These are phyloP conservation scores for Ceratocystis destructans DNA, from an alignment of 2,329 filamentous ascomycete species.

Conservation along the genomic window DNA sequence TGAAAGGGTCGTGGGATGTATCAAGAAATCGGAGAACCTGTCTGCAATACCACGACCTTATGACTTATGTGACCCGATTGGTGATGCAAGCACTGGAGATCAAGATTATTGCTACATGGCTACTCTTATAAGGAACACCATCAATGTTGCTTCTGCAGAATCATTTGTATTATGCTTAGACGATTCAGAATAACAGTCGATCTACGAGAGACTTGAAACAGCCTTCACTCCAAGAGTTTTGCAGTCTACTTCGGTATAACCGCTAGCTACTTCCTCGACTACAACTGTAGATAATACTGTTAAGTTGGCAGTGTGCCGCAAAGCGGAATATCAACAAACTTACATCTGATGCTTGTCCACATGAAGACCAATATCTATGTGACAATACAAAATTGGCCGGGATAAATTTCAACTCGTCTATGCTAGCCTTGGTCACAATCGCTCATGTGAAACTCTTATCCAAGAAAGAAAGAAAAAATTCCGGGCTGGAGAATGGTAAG, in stretches of 20 bases:
- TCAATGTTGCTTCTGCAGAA: background rate
- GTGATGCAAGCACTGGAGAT: constrained; percentile 25
- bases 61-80: constrained; percentile 24
- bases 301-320: background rate
- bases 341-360: background rate
- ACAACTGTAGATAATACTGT: background rate
- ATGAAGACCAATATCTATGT: background rate
- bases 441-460: constrained; percentile 25
- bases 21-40: constrained; percentile 19
- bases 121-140: no score
- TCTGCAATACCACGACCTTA: constrained; percentile 22
- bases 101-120: constrained; percentile 8
- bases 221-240: background rate
- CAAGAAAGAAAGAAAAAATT: constrained; percentile 23
- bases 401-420: constrained; percentile 24
- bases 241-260: background rate
- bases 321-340: background rate
- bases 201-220: background rate
- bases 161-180: background rate
- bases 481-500: constrained; percentile 17
- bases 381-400: constrained; percentile 22
- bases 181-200: background rate
- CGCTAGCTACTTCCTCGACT: background rate
- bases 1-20: constrained; percentile 22
- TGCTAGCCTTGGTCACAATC: constrained; percentile 25